Conservation (phyloP, 2,329 filamentous ascomycete genomes). For the Ascochyta pisi region DNA sequence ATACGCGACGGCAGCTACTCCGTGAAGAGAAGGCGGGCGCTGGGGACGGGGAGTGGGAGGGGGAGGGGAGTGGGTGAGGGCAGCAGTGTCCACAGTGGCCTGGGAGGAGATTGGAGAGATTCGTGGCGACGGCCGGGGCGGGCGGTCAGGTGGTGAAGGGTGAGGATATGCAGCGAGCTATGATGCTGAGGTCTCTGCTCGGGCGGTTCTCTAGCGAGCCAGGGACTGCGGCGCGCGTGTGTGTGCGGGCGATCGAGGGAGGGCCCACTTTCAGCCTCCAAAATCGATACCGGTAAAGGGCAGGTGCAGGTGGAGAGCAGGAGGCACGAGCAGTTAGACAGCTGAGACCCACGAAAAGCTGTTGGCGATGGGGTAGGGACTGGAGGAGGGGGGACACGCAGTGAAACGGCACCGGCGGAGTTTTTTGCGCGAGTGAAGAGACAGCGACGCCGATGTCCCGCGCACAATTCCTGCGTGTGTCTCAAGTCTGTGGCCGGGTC, state of each 20-base stretch:
- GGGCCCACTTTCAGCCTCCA: slow-evolving; percentile 47
- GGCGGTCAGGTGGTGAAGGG: slow-evolving; percentile 24
- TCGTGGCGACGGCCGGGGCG: slow-evolving; percentile 24
- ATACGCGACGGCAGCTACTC: slow-evolving; percentile 33
- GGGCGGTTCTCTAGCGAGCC: slow-evolving; percentile 27
- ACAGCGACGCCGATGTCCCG: slow-evolving; percentile 34
- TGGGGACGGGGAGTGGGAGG: no score
- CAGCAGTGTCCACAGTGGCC: slow-evolving; percentile 27
- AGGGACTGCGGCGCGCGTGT: slow-evolving; percentile 40
- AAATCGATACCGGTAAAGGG: slow-evolving; percentile 35
- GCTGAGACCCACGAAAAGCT: slow-evolving; percentile 32
- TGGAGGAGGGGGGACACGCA: slow-evolving; percentile 29
- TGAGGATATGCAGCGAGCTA: slow-evolving; percentile 19
- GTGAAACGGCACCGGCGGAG: slow-evolving; percentile 31
- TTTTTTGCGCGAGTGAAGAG: slow-evolving; percentile 32
- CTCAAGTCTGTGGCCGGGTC: slow-evolving; percentile 30
- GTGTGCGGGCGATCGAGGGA: slow-evolving; percentile 33
- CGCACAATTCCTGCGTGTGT: slow-evolving; percentile 34
- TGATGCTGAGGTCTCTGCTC: slow-evolving; percentile 19
- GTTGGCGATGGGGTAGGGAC: slow-evolving; percentile 21
- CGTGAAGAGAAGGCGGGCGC: slow-evolving; percentile 19
- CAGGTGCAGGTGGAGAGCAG: slow-evolving; percentile 45
- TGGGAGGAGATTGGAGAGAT: slow-evolving; percentile 20
- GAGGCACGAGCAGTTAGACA: slow-evolving; percentile 38
- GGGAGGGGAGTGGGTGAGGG: background rate